Evolutionary conservation across 2,329 filamentous ascomycete species (phyloP).

Genomic region (Cladophialophora yegresii): DNA sequence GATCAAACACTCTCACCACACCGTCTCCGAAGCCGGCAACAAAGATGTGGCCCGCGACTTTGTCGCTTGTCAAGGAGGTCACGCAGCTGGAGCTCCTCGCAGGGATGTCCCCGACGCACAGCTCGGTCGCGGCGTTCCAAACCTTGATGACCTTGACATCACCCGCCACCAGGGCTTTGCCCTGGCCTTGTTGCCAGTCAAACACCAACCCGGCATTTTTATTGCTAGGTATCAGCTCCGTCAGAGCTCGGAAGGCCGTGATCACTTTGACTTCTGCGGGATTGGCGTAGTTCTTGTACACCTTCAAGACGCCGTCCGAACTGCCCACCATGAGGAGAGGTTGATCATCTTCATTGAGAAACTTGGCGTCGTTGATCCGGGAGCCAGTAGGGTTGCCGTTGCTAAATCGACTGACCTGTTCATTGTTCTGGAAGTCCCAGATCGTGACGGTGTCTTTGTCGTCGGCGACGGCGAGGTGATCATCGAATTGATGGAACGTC

Average conservation of each 20-base stretch:
- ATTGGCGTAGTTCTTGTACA: conserved; percentile 89
- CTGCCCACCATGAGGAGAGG: conserved; percentile 93
- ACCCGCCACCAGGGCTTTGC: conserved; percentile 89
- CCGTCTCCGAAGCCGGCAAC: conserved; percentile 96
- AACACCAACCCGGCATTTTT: conserved; percentile 95
- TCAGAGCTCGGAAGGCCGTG: conserved; percentile 86
- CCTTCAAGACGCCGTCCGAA: conserved; percentile 88
- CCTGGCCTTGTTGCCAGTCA: conserved; percentile 98
- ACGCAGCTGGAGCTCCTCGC: conserved; percentile 94
- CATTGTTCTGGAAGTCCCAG: conserved; percentile 87
- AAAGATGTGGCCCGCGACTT: conserved; percentile 95
- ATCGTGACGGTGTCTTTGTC: conserved; percentile 76
- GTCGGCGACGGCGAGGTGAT: conserved; percentile 90
- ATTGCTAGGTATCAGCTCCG: conserved; percentile 90
- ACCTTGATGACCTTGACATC: conserved; percentile 94
- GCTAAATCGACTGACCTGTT: conserved; percentile 78
- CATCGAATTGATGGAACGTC: conserved; percentile 97
- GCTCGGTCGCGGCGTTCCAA: conserved; percentile 92
- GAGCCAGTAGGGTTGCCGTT: conserved; percentile 92
- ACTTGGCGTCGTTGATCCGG: conserved; percentile 89
- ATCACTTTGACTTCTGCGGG: conserved; percentile 77
- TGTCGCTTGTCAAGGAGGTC: conserved; percentile 91
- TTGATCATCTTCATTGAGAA: conserved; percentile 98
- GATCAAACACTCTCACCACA: conserved; percentile 90
- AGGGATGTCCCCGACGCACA: conserved; percentile 83